Percentiles rank a stretch among this genome's conserved stretches.
phyloP scores from a whole-genome alignment of 441 rosid species.

The Populus trichocarpa region DNA sequence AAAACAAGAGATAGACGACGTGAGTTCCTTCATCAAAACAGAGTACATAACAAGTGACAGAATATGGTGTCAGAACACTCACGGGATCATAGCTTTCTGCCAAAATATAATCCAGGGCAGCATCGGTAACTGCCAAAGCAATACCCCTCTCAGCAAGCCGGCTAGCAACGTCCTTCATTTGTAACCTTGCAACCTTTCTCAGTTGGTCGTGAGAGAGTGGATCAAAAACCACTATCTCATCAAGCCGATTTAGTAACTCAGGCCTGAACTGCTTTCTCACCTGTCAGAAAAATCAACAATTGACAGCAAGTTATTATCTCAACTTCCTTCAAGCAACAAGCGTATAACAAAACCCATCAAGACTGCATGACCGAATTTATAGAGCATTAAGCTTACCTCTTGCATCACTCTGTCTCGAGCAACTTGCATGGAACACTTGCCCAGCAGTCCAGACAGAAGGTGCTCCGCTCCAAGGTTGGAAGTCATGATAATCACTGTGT shows the following conservation, averaged over 20 bases:
- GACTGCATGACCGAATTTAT: background rate
- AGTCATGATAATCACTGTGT: constrained; percentile 76
- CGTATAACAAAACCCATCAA: too few species aligned
- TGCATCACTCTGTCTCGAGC: constrained; percentile 82
- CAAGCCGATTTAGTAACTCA: constrained; percentile 78
- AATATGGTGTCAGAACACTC: constrained; percentile 17
- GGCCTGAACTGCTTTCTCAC: constrained; percentile 81
- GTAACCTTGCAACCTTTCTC: constrained; percentile 69
- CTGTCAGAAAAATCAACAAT: constrained; percentile 21
- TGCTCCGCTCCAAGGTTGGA: constrained; percentile 92
- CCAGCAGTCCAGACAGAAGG: constrained; percentile 63
- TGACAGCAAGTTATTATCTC: background rate
- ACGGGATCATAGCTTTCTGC: constrained; percentile 83
- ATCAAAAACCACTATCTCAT: constrained; percentile 82
- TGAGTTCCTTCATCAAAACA: background rate
- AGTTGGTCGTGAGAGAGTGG: constrained; percentile 86
- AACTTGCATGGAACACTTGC: constrained; percentile 68
- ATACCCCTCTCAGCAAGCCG: constrained; percentile 81
- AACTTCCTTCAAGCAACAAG: background rate
- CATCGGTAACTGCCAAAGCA: constrained; percentile 73
- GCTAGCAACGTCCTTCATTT: constrained; percentile 80
- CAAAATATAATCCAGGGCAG: constrained; percentile 71
- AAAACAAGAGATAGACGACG: background rate
- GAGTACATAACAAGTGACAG: fast-evolving
- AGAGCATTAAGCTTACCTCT: constrained; percentile 39